Conservation (phyloP, 345 rosid species). For the Arabis hirsuta region DNA sequence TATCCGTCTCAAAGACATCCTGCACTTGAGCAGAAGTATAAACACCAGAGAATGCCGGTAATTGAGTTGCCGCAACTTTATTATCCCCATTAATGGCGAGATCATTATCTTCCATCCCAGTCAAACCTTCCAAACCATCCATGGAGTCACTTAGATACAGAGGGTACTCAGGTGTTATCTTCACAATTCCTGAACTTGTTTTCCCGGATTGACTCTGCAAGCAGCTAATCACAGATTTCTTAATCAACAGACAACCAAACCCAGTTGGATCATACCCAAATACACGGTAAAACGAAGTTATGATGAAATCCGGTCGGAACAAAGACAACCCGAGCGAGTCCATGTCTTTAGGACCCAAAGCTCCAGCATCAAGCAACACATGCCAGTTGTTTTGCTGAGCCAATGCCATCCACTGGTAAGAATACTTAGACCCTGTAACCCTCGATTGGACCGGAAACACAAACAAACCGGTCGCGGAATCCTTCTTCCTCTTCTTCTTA, state of each 20-base stretch:
- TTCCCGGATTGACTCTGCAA: constrained; percentile 92
- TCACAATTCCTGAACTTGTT: constrained; percentile 96
- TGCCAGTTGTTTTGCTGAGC: constrained; percentile 99
- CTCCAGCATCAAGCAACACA: constrained; percentile 97
- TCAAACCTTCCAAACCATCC: constrained; percentile 77
- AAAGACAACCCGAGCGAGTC: constrained; percentile 96
- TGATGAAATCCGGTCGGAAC: constrained; percentile 95
- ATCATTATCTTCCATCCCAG: constrained; percentile 60
- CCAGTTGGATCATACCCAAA: constrained; percentile 98
- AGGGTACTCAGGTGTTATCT: constrained; percentile 95
- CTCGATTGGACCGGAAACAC: constrained; percentile 98
- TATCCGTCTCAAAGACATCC: constrained; percentile 89
- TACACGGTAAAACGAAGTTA: constrained; percentile 95
- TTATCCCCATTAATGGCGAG: constrained; percentile 62
- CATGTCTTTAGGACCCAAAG: constrained; percentile 99
- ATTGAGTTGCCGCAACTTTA: constrained; percentile 62
- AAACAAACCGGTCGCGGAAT: constrained; percentile 84
- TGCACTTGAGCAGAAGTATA: constrained; percentile 87
- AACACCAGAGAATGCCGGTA: constrained; percentile 97
- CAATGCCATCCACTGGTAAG: constrained; percentile 99
- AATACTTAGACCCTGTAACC: constrained; percentile 95
- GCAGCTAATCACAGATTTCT: constrained; percentile 94
- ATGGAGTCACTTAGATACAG: constrained; percentile 87
- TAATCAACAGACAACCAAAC: constrained; percentile 95
- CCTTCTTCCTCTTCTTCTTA: constrained; percentile 92